Evolutionary conservation across 2,329 filamentous ascomycete genomes (phyloP).

Genomic region (Colletotrichum sp.): DNA sequence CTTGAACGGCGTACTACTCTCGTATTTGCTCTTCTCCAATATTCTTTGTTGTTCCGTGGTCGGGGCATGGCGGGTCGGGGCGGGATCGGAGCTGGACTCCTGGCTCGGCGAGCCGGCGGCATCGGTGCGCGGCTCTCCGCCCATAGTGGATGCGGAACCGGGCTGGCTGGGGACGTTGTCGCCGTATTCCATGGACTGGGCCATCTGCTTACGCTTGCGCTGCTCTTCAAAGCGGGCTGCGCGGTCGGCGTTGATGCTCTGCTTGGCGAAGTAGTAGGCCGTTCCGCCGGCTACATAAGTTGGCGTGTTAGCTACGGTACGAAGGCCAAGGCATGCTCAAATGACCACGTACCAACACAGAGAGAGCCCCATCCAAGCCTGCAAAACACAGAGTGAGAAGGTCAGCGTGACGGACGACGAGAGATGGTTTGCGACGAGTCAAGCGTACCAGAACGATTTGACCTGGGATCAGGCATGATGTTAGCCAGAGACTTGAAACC

Average conservation of each 20-base stretch:
- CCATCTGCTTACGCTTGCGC: slow-evolving; percentile 66
- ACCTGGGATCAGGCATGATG: slow-evolving; percentile 45
- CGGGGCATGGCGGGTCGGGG: slow-evolving; percentile 82
- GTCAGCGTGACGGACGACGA: slow-evolving; percentile 16
- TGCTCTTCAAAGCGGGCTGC: slow-evolving; percentile 71
- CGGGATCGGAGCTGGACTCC: slow-evolving; percentile 80
- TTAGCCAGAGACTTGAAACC: slow-evolving; percentile 20
- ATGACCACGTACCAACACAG: slow-evolving; percentile 70
- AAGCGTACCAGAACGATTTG: slow-evolving; percentile 68
- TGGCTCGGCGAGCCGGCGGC: slow-evolving; percentile 68
- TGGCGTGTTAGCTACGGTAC: neutral
- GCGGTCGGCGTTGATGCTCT: slow-evolving; percentile 90
- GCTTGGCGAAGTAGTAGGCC: slow-evolving; percentile 96
- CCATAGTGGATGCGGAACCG: slow-evolving; percentile 39
- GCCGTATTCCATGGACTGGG: slow-evolving; percentile 59
- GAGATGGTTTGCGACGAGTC: neutral
- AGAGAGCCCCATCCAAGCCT: slow-evolving; percentile 94
- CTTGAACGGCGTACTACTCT: slow-evolving; percentile 76
- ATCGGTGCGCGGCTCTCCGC: slow-evolving; percentile 62
- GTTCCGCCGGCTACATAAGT: slow-evolving; percentile 74
- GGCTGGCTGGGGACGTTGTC: slow-evolving; percentile 39
- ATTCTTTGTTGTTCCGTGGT: slow-evolving; percentile 71
- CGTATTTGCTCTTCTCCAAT: slow-evolving; percentile 87
- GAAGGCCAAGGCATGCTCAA: neutral
- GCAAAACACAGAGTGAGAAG: slow-evolving; percentile 5